Percentiles rank a stretch among this genome's conserved stretches.
phyloP scores from a whole-genome alignment of 768 basidiomycete genomes.

The Pleurotus tuber-regium region DNA sequence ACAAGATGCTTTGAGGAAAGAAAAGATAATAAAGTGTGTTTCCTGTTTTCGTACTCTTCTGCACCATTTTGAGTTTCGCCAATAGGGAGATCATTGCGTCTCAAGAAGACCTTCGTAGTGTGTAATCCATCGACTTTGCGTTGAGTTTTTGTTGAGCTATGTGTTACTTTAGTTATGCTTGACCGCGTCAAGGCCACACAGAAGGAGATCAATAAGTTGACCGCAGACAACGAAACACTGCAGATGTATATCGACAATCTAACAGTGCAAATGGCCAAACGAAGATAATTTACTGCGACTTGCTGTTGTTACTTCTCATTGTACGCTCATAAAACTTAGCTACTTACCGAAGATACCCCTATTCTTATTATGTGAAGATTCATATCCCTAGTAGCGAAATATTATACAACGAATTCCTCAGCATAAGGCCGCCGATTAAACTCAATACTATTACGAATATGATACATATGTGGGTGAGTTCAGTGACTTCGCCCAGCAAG shows the following conservation, averaged over 20 bases:
- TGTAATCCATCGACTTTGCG: slow-evolving; percentile 18
- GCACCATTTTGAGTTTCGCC: not conserved
- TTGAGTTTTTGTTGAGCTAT: not conserved
- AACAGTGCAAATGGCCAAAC: slow-evolving; percentile 82
- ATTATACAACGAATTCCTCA: too few species aligned
- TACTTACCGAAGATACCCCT: too few species aligned
- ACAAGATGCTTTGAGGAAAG: slow-evolving; percentile 75
- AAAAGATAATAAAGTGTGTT: slow-evolving; percentile 74
- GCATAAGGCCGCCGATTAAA: too few species aligned
- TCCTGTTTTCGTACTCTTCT: not conserved
- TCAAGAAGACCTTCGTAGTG: slow-evolving; percentile 77
- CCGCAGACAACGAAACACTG: slow-evolving; percentile 75
- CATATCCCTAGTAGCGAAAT: too few species aligned
- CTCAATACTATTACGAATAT: too few species aligned
- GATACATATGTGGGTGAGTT: slow-evolving; percentile 8
- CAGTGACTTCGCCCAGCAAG: slow-evolving; percentile 73
- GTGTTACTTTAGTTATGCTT: slow-evolving; percentile 51
- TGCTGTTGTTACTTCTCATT: too few species aligned
- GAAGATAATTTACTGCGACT: too few species aligned
- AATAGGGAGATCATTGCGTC: slow-evolving; percentile 70
- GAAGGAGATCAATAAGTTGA: slow-evolving; percentile 76
- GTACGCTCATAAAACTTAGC: too few species aligned
- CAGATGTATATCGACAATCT: slow-evolving; percentile 91
- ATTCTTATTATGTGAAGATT: too few species aligned
- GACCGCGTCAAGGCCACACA: slow-evolving; percentile 67